Conservation (phyloP, 345 rosid genomes). For the Heritiera littoralis region DNA sequence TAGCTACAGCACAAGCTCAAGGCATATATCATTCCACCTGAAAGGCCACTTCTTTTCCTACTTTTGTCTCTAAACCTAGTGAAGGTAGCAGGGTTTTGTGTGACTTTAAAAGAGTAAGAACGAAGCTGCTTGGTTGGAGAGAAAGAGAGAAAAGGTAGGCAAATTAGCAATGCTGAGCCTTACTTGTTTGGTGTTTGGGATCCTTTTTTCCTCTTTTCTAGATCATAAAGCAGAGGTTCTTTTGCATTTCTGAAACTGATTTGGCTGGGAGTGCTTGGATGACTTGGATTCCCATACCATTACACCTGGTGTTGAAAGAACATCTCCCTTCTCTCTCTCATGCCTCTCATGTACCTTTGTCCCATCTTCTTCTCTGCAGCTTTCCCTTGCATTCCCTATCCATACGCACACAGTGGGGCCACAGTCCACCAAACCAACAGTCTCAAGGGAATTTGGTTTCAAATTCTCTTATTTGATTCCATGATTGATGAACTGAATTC, state of each 20-base stretch:
- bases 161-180: conserved; percentile 14
- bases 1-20: conserved; percentile 20
- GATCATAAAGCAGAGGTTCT: conserved; percentile 33
- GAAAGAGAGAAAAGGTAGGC: conserved; percentile 18
- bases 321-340: conserved; percentile 7
- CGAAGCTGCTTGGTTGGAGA: conserved; percentile 26
- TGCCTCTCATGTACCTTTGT: conserved; percentile 10
- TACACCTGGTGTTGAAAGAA: conserved; percentile 11
- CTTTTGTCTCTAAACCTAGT: conserved; percentile 23
- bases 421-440: neutral
- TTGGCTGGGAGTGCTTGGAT: conserved; percentile 42
- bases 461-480: neutral
- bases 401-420: neutral
- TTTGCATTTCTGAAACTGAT: conserved; percentile 41
- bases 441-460: neutral
- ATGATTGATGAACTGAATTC: neutral
- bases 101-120: conserved; percentile 28
- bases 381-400: conserved; percentile 19
- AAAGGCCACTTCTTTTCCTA: conserved; percentile 24
- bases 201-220: conserved; percentile 23
- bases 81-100: conserved; percentile 20
- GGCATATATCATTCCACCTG: conserved; percentile 27
- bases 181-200: conserved; percentile 2
- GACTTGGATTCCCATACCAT: conserved; percentile 32
- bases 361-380: conserved; percentile 14